Conservation (phyloP, 2,329 filamentous ascomycete genomes). For the Colletotrichum sp. region DNA sequence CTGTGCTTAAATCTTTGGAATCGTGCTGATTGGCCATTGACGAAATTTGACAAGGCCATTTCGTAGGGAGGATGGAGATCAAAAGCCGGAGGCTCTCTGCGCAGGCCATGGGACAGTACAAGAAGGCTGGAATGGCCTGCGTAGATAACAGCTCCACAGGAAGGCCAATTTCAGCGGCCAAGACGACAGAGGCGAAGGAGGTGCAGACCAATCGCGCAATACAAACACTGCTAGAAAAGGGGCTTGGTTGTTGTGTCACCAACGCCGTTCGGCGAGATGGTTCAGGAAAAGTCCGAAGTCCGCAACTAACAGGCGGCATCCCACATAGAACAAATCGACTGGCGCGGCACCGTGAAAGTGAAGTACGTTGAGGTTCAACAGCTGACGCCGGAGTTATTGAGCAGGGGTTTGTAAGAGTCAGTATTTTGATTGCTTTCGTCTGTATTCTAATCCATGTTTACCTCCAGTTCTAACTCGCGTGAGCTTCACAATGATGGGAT, state of each 20-base stretch:
- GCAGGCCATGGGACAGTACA: neutral
- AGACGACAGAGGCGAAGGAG: neutral
- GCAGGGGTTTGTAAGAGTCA: neutral
- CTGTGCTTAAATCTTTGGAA: neutral
- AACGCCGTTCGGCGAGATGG: neutral
- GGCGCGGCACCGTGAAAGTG: neutral
- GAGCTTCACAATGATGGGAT: no score
- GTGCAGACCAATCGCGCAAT: neutral
- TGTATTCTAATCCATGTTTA: no score
- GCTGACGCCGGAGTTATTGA: neutral
- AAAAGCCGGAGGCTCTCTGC: neutral
- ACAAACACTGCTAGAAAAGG: neutral
- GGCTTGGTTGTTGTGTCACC: neutral
- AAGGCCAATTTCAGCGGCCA: neutral
- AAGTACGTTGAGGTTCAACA: rapidly evolving
- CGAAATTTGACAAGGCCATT: rapidly evolving
- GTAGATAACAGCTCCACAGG: neutral
- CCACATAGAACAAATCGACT: neutral
- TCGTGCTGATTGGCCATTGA: rapidly evolving
- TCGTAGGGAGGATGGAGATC: rapidly evolving
- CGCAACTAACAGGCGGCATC: neutral
- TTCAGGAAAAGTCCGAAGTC: neutral
- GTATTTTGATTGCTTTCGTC: no score
- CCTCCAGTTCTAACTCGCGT: no score
- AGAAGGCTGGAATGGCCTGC: neutral